Evolutionary conservation across 1,284 basidiomycete genomes (phyloP).

Genomic region (Ceratobasidium theobromae): DNA sequence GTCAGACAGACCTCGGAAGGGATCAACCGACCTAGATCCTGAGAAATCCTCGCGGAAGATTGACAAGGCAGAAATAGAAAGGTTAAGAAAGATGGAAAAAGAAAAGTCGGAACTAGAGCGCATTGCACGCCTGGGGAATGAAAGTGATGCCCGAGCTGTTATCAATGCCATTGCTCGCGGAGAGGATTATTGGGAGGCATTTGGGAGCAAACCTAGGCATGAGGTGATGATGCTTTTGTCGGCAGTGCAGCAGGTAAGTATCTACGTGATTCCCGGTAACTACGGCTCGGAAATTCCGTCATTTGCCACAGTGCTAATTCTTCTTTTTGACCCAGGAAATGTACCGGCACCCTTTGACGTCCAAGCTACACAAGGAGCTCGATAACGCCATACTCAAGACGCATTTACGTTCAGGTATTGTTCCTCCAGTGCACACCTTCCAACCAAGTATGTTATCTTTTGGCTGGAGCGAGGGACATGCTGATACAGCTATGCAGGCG

Average conservation of each 20-base stretch:
- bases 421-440: conserved; percentile 27
- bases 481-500: conserved; percentile 7
- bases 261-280: too few species aligned
- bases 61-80: conserved; percentile 11
- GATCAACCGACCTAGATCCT: conserved; percentile 11
- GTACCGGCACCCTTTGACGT: conserved; percentile 26
- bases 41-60: neutral
- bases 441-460: conserved; percentile 3
- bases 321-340: conserved; percentile 16
- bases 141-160: conserved; percentile 18
- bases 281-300: neutral
- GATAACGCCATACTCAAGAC: conserved; percentile 29
- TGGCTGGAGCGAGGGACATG: neutral
- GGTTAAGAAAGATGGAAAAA: conserved; percentile 28
- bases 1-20: conserved; percentile 15
- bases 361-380: conserved; percentile 29
- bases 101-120: conserved; percentile 20
- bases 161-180: conserved; percentile 25
- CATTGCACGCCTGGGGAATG: conserved; percentile 21
- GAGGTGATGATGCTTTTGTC: conserved; percentile 27
- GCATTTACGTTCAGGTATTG: conserved; percentile 22
- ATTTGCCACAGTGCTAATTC: neutral
- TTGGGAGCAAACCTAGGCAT: conserved; percentile 24
- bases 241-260: conserved; percentile 13
- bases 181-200: conserved; percentile 25